A percentile compares a stretch with the other conserved stretches of the same genome.
phyloP scores from a whole-genome alignment of 495 filamentous ascomycete species.

The Podospora comata region DNA sequence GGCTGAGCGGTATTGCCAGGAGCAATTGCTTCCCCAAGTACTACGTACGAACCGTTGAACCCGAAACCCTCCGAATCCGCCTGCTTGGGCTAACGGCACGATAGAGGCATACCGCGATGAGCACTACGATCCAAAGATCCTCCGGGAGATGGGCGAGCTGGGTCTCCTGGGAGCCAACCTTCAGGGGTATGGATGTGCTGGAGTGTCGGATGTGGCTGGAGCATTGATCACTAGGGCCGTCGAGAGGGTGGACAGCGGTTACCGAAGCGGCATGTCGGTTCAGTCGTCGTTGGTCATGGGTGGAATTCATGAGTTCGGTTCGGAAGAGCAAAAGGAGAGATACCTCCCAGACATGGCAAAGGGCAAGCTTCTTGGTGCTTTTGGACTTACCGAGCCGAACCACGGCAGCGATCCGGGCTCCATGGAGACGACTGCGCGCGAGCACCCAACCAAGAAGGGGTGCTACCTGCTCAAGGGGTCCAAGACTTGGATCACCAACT shows the following conservation, averaged over 20 bases:
- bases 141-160: conserved; percentile 93
- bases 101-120: conserved; percentile 94
- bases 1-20: conserved; percentile 89
- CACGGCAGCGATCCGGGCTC: conserved; percentile 95
- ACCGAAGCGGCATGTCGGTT: conserved; percentile 93
- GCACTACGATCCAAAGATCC: conserved; percentile 82
- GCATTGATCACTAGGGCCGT: conserved; percentile 95
- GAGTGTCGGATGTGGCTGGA: conserved; percentile 83
- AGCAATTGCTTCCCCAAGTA: conserved; percentile 77
- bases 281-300: conserved; percentile 96
- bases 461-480: conserved; percentile 76
- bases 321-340: conserved; percentile 83
- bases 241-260: conserved; percentile 92
- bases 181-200: conserved; percentile 91
- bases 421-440: conserved; percentile 86
- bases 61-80: neutral
- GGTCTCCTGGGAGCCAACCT: conserved; percentile 90
- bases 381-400: conserved; percentile 95
- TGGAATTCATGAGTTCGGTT: conserved; percentile 91
- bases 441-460: conserved; percentile 84
- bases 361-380: conserved; percentile 84
- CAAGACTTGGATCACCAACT: conserved; percentile 99
- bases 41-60: conserved; percentile 59
- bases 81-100: conserved; percentile 17
- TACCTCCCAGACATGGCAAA: conserved; percentile 81